phyloP scores from a whole-genome alignment of 163 green algal species.

The Chlamydomonas reinhardtii region DNA sequence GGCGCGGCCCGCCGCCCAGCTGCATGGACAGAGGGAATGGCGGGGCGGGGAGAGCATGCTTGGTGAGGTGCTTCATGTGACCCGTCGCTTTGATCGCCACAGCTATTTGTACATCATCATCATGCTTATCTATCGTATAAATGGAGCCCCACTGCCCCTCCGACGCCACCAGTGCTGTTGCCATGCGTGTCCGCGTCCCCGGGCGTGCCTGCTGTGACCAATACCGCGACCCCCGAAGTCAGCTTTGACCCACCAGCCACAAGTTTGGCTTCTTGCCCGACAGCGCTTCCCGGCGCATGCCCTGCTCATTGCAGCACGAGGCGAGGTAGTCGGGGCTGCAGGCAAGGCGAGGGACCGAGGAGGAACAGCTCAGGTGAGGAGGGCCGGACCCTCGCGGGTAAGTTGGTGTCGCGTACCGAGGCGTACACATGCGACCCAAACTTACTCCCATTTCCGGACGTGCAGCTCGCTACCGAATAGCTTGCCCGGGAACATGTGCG shows the following conservation, averaged over 20 bases:
- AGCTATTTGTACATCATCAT: no score
- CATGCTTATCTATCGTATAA: no score
- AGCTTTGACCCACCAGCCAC: slow-evolving; percentile 72
- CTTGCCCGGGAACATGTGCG: slow-evolving; percentile 74
- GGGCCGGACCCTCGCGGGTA: no score
- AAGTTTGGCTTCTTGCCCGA: slow-evolving; percentile 61
- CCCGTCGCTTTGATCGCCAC: no score
- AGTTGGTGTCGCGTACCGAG: neutral
- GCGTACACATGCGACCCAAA: neutral
- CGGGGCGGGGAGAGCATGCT: neutral
- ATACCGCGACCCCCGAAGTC: no score
- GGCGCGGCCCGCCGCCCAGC: slow-evolving; percentile 63
- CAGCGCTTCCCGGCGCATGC: slow-evolving; percentile 64
- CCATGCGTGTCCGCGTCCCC: no score
- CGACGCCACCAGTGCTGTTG: no score
- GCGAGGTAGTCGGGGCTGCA: slow-evolving; percentile 74
- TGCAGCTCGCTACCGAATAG: slow-evolving; percentile 67
- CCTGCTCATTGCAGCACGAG: slow-evolving; percentile 69
- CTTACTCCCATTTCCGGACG: slow-evolving; percentile 69
- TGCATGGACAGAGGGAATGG: slow-evolving; percentile 26
- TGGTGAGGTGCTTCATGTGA: no score
- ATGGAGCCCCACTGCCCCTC: no score
- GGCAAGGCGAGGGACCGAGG: neutral
- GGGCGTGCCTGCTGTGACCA: no score
- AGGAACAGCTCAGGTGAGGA: no score